phyloP scores from a whole-genome alignment of 2,329 filamentous ascomycete species.

The Metarhizium rileyi region DNA sequence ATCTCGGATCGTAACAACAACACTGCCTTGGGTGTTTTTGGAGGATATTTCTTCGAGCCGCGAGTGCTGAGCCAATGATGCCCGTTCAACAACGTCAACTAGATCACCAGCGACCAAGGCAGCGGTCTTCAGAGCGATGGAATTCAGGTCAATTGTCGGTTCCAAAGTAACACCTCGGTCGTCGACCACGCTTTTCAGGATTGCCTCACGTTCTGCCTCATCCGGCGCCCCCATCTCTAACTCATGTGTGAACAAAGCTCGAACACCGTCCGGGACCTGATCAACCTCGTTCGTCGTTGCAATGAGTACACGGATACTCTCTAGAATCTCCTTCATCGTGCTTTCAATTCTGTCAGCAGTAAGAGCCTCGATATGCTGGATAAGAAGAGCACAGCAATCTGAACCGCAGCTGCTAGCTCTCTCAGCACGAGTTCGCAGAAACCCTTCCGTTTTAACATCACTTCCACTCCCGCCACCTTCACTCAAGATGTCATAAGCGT shows the following conservation, averaged over 20 bases:
- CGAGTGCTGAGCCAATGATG: conserved; percentile 63
- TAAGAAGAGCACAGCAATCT: conserved; percentile 72
- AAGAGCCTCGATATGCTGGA: conserved; percentile 83
- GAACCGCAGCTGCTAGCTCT: conserved; percentile 81
- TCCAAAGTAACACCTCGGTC: conserved; percentile 69
- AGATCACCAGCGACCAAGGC: conserved; percentile 90
- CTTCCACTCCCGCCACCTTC: conserved; percentile 73
- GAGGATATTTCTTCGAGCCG: conserved; percentile 65
- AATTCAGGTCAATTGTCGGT: conserved; percentile 71
- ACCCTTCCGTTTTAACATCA: conserved; percentile 89
- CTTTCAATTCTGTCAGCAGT: conserved; percentile 84
- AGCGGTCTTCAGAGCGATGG: conserved; percentile 88
- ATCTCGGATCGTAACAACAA: conserved; percentile 59
- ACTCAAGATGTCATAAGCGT: conserved; percentile 90
- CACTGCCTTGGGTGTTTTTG: conserved; percentile 27
- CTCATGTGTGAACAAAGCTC: conserved; percentile 90
- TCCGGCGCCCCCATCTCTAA: conserved; percentile 89
- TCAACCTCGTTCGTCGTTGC: conserved; percentile 94
- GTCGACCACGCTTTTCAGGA: conserved; percentile 68
- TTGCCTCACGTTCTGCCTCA: conserved; percentile 82
- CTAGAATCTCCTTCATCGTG: conserved; percentile 73
- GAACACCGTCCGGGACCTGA: conserved; percentile 81
- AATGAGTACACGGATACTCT: conserved; percentile 72
- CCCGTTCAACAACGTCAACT: conserved; percentile 87
- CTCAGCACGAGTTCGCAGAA: conserved; percentile 78